Conservation (phyloP, 768 basidiomycete species). For the Leccinum broughii region DNA sequence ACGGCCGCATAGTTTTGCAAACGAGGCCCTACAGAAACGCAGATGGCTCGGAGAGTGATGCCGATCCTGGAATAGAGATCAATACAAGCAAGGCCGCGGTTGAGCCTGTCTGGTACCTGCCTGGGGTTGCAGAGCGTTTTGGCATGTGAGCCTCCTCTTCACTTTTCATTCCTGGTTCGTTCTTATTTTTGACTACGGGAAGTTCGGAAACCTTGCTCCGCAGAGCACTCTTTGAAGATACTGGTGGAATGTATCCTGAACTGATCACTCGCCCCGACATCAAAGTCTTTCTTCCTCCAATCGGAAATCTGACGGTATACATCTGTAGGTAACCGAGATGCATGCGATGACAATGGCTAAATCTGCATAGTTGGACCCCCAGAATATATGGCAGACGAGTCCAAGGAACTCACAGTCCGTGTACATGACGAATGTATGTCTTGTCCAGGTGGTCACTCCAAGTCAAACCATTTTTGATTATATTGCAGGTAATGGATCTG, state of each 20-base stretch:
- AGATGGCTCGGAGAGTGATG: constrained; percentile 58
- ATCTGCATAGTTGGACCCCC: constrained; percentile 71
- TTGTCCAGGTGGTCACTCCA: not conserved
- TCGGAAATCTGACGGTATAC: constrained; percentile 88
- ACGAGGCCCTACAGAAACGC: constrained; percentile 62
- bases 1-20: constrained; percentile 80
- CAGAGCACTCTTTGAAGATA: constrained; percentile 94
- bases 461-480: not conserved
- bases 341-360: not conserved
- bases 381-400: constrained; percentile 69
- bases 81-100: constrained; percentile 90
- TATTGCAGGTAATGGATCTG: constrained; percentile 80
- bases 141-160: constrained; percentile 63
- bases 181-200: constrained; percentile 5
- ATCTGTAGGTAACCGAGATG: constrained; percentile 58
- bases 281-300: constrained; percentile 94
- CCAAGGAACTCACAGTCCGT: constrained; percentile 81
- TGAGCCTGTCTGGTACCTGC: constrained; percentile 95
- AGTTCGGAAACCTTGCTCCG: constrained; percentile 84
- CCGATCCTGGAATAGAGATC: constrained; percentile 82
- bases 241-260: constrained; percentile 95
- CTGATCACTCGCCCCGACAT: constrained; percentile 94
- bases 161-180: not conserved
- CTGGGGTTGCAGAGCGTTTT: constrained; percentile 92
- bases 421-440: constrained; percentile 89